Base-by-base conservation (phyloP, 2,329 filamentous ascomycete species). In the Ophiostoma angusticollis region DNA sequence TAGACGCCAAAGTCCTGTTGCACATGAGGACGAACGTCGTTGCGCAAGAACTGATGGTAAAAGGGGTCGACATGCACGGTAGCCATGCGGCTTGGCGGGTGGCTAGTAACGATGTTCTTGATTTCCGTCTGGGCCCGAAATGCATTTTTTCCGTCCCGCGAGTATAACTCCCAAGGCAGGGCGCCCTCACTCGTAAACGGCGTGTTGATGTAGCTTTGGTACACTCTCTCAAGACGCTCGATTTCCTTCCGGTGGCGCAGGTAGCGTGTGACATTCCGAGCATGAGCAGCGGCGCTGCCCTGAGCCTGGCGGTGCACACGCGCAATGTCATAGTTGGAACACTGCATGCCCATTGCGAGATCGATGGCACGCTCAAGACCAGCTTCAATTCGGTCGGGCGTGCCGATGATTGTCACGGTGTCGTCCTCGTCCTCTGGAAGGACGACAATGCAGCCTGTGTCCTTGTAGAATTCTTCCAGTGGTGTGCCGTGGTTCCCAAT, bases 391-490 rank as follows among this genome's bases (percentile, higher is more conserved):
- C 74, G 75, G 46, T 82, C 74, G 7, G 77, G 62, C 14, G 81
- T 85, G 3, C 91, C 91, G 47, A 93, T 77, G 46, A 98, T 74
- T 22, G 84, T 89, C 33, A 96, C 73, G 30, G 76, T 77, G 52
- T 94, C 84, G 33, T 84, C 83, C 41, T 91, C 83, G 18, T 80
- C 75, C 19, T 69, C 69, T 7, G 85, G 89, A 32, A 96, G 62
- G 41, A 96, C 73, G 43, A 96, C 80, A 31, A 82, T 75, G 59
- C 91, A 98, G 46, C 89, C 89, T 42, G 91, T 96, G 53, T 94
- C 77, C 32, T 78, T 72, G 47, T 95, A 77, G 65, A 98, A 95
- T 32, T 94, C 77, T 42, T 95, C 77, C 24, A 84, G 68, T 14
- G 84, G 78, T 45, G 83, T 72, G 45, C 84, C 86, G 45, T 79